Base-by-base conservation (phyloP, 208 protist genomes). In the Crithidia fasciculata region DNA sequence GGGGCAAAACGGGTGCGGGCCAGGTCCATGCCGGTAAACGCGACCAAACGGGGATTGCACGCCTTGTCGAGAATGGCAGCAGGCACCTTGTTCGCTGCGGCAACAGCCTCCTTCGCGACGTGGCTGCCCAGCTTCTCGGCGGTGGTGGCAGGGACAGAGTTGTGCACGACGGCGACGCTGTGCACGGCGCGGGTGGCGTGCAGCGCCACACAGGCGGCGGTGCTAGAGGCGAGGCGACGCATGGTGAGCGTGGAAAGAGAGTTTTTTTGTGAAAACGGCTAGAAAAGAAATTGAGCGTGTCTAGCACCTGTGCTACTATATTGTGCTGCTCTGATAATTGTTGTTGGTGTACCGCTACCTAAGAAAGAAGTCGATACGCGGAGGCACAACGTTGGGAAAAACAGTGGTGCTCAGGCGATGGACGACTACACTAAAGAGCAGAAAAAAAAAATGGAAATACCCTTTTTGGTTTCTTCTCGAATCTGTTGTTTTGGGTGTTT, bases 21-120 rank as follows among this genome's bases (percentile, higher is more conserved):
- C 5, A 96, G 73, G 65, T 94, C 87, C 71, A 94, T 89, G 66
- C 83, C 64, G 16, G 86, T 85, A 69, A 92, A 92, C 39, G 78
- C 70, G 55, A 90, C 63, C 62, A 89, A 69, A 43, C 83, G 81
- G 16, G 79, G 80, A 71, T 84, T 84, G 61, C 79, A 74, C n/a
- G 77, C 69, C 72, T 87, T 81, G 36, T 82, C 77, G 4, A 96
- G 84, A 4, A 94, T 61, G 2, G 72, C 12, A 0, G 49, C 68
- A 43, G 91, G 91, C 0, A 93, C 71, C 44, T 83, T 69, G 69
- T 91, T 85, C 0, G 79, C 88, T 8, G 74, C 68, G 36, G 86
- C 84, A 8, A 95, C 80, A 40, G 85, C 86, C 37, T 85, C 84
- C 63, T 65, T 80, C 16, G 78, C 69, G 6, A 83, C 81, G 19